Percentiles rank a stretch among this genome's conserved stretches.
Conservation (phyloP, 1,284 basidiomycete genomes). For the Apiotrichum sp. region DNA sequence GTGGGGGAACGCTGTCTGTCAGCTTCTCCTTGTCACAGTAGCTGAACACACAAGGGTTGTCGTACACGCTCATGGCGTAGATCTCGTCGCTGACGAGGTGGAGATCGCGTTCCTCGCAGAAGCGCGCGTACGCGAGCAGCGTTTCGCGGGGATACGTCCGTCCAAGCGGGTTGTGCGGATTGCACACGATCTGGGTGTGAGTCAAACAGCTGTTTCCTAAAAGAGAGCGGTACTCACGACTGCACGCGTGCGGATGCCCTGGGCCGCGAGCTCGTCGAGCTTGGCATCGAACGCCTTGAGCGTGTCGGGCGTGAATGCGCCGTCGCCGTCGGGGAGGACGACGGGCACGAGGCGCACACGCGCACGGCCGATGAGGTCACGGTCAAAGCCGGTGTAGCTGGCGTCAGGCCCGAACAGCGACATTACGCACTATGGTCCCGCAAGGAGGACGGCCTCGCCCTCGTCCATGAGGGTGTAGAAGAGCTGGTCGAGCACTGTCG, state of each 20-base stretch:
- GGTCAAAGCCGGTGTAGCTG: slow-evolving; percentile 45
- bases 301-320: slow-evolving; percentile 24
- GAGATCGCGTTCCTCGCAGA: slow-evolving; percentile 48
- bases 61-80: slow-evolving; percentile 47
- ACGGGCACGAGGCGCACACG: slow-evolving; percentile 36
- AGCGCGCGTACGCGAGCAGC: slow-evolving; percentile 45
- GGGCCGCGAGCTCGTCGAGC: slow-evolving; percentile 21
- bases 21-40: neutral
- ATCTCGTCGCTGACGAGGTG: slow-evolving; percentile 50
- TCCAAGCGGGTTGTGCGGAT: slow-evolving; percentile 50
- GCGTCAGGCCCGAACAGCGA: slow-evolving; percentile 23
- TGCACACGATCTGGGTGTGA: slow-evolving; percentile 40
- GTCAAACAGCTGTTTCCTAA: neutral
- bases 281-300: slow-evolving; percentile 28
- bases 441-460: slow-evolving; percentile 46
- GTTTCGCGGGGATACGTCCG: slow-evolving; percentile 44
- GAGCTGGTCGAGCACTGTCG: slow-evolving; percentile 44
- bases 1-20: slow-evolving; percentile 20
- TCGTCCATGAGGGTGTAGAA: slow-evolving; percentile 46
- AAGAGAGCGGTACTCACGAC: slow-evolving; percentile 22
- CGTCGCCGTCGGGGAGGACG: slow-evolving; percentile 32
- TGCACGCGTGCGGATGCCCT: slow-evolving; percentile 31
- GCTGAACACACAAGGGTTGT: slow-evolving; percentile 24
- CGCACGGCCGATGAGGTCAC: slow-evolving; percentile 37
- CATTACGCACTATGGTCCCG: slow-evolving; percentile 35